Evolutionary conservation across 768 basidiomycete genomes (phyloP), one percentile per base, ranked within the genome.

Genomic region (Kwoniella sp.): DNA sequence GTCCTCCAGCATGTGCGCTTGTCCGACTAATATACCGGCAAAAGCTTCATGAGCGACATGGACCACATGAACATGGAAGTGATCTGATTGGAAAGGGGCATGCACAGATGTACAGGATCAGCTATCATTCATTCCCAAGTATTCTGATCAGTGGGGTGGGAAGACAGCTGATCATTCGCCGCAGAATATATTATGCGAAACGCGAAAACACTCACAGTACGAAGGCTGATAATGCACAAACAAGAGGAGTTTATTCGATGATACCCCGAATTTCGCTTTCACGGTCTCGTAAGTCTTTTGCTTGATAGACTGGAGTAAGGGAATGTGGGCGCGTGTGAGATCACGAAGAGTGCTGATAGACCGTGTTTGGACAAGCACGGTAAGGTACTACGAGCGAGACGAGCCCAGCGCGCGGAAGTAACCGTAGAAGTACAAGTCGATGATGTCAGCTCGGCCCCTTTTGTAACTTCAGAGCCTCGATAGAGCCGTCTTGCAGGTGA

Each of bases 181-280:
- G 53, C 12, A 54, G 53, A 23, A 12, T 22, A 58, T n/a, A n/a
- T n/a, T n/a, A n/a, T n/a, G 20, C n/a, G 17, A n/a, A 25, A 50
- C 12, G 29, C 7, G 47, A 15, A 8, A 52, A 45, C 2, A 84
- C 90, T 68, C 63, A 94, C 94, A 97, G 76, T 97, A 98, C 38
- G 88, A 90, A 0, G 95, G 95, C 75, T 96, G 94, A 78, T 99
- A 99, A 78, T 99, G 96, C 15, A 98, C 82, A 73, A 88, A 93
- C 83, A 94, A 83, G 71, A 93, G 83, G 64, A 96, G 74, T 11
- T 86, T 84, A 2, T 87, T 89, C 17, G 76, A 70, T 3, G 81
- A 82, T 1, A 95, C 81, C 0, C 86, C 88, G 86, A 90, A 99
- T 70, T 85, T 85, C 51, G 85, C 84, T 56, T 82, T 73, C 0